These are phyloP conservation scores for Entomortierella chlamydospora DNA, from an alignment of 192 early-diverging fungal genomes.

Conservation along the genomic window DNA sequence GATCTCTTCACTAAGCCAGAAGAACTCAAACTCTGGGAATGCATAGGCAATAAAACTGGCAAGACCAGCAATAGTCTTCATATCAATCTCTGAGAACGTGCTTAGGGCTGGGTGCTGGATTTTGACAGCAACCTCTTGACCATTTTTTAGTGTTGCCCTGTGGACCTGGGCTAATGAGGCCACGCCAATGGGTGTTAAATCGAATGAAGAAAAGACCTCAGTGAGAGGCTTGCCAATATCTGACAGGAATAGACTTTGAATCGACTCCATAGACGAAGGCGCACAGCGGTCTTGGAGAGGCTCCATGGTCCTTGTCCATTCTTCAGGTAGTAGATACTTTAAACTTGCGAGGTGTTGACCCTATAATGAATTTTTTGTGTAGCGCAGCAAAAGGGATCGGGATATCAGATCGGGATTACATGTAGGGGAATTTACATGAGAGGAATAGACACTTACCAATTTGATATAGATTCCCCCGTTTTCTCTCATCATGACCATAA, in stretches of 20 bases:
- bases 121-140: constrained; percentile 88
- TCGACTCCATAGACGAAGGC: constrained; percentile 75
- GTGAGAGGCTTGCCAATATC: constrained; percentile 75
- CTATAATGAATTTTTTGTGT: constrained; percentile 4
- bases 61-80: constrained; percentile 72
- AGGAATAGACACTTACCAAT: constrained; percentile 12
- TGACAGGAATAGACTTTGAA: constrained; percentile 71
- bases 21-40: constrained; percentile 91
- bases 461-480: constrained; percentile 46
- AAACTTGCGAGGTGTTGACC: constrained; percentile 41
- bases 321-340: constrained; percentile 82
- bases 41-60: constrained; percentile 71
- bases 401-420: background rate
- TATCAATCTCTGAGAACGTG: constrained; percentile 81
- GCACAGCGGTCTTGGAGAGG: constrained; percentile 84
- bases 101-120: constrained; percentile 89
- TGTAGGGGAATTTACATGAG: background rate
- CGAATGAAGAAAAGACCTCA: constrained; percentile 81
- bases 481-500: constrained; percentile 32
- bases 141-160: constrained; percentile 73
- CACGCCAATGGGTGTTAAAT: constrained; percentile 84
- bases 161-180: constrained; percentile 96
- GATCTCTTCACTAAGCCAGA: constrained; percentile 92
- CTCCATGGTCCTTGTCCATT: constrained; percentile 89
- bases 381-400: no score